Conservation (phyloP, 1,284 basidiomycete genomes). For the Xerocomus amazonicus region DNA sequence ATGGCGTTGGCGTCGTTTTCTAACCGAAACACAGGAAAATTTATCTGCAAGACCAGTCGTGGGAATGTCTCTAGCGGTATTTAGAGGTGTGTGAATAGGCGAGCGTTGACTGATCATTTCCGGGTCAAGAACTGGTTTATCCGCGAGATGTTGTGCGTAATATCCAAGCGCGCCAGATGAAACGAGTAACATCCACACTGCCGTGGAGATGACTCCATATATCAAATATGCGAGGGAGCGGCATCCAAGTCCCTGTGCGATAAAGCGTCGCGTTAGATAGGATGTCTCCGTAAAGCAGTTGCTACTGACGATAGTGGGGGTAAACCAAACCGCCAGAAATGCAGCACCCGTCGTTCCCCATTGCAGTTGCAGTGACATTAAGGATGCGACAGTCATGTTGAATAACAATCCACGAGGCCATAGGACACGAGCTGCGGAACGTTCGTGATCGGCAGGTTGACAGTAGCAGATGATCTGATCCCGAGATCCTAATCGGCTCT, state of each 20-base stretch:
- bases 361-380: slow-evolving; percentile 34
- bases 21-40: too few relatives aligned
- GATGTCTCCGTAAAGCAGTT: neutral
- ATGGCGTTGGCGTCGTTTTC: neutral
- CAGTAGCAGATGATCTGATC: slow-evolving; percentile 31
- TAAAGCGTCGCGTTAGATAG: neutral
- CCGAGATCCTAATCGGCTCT: slow-evolving; percentile 24
- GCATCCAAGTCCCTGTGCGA: slow-evolving; percentile 35
- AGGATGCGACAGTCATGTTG: slow-evolving; percentile 35
- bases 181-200: slow-evolving; percentile 38
- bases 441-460: slow-evolving; percentile 2
- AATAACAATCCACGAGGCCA: slow-evolving; percentile 30
- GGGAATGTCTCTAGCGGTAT: too few relatives aligned
- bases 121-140: neutral
- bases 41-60: too few relatives aligned
- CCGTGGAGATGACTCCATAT: slow-evolving; percentile 37
- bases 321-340: slow-evolving; percentile 35
- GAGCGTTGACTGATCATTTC: neutral
- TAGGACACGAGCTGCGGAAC: slow-evolving; percentile 5
- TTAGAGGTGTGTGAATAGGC: neutral
- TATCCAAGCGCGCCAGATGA: slow-evolving; percentile 36
- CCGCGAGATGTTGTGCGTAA: slow-evolving; percentile 18
- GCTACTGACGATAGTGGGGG: slow-evolving; percentile 33
- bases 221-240: slow-evolving; percentile 37
- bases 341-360: slow-evolving; percentile 40